Base-by-base conservation (phyloP, 2,329 filamentous ascomycete species). In the Fusarium chaquense region DNA sequence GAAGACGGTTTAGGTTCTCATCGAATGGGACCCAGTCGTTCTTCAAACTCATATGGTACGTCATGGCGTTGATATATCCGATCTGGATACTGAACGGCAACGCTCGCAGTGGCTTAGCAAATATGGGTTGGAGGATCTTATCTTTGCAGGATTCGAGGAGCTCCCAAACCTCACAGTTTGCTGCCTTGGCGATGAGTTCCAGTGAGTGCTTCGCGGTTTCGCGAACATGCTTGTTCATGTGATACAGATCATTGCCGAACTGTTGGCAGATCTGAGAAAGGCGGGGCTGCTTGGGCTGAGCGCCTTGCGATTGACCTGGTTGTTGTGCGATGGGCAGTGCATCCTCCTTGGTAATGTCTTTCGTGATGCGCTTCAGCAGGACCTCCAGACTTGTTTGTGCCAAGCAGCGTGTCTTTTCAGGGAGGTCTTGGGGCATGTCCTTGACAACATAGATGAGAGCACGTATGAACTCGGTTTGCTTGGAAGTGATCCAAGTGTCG, bases 391-490 rank as follows among this genome's bases (percentile, higher is more conserved):
- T 97, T 22, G 90, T 87, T 79, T 97, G 93, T 0, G 96, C 94
- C 63, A 93, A 90, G 35, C 90, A 85, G 36, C 96, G 87, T 3
- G 96, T 98, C 76, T 91, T 94, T 59, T 97, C 94, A 2, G 97
- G 95, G 2, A 99, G 86, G 78, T 99, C 96, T 58, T 93, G 88
- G 0, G 97, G 96, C 87, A 98, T 98, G 77, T 99, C 96, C 81
- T 99, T 99, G 82, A 99, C 93, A 69, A 99, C 94, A 80, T 97
- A 98, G 81, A 97, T 91, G 58, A 99, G 84, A n/a, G 94, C 93
- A 53, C 93, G 90, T 62, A 96, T 90, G 73, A 98, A 94, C 62
- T 98, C 94, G 55, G 91, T 88, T 76, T 98, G 94, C 73, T 93
- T 92, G 15, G 90, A 87, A 22, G 89, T 85, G 35, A 99, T 85